phyloP scores from a whole-genome alignment of 108 stramenopile species.

The Epipyxis sp. region DNA sequence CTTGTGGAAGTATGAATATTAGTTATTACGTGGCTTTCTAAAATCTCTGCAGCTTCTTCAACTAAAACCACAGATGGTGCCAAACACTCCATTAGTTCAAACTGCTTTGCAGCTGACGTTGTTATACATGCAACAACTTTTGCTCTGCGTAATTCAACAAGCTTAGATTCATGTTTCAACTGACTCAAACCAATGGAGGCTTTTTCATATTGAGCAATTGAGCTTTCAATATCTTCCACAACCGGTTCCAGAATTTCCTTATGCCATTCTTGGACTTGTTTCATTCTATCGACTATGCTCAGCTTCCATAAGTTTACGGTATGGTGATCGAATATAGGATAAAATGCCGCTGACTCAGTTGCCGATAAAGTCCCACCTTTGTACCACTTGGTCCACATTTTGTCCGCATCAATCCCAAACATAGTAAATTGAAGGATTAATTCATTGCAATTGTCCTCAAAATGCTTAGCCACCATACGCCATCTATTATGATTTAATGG shows the following conservation, averaged over 20 bases:
- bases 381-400: neutral
- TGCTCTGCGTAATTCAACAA: neutral
- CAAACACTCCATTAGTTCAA: neutral
- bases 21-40: conserved; percentile 65
- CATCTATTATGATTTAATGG: neutral
- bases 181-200: neutral
- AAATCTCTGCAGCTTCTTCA: conserved; percentile 69
- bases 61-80: conserved; percentile 51
- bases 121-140: conserved; percentile 34
- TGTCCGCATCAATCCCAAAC: neutral
- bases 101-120: conserved; percentile 27
- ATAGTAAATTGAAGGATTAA: too few species aligned
- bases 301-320: neutral
- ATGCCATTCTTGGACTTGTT: neutral
- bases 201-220: neutral
- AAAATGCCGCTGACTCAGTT: neutral
- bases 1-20: conserved; percentile 55
- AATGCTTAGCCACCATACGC: neutral
- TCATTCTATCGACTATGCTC: neutral
- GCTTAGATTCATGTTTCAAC: neutral
- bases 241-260: too few species aligned
- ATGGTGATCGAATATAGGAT: too few species aligned
- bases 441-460: neutral
- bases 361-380: neutral
- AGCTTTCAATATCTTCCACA: too few species aligned